Evolutionary conservation across 2,329 filamentous ascomycete species (phyloP), one percentile per base, ranked within the genome.

Genomic region (Trichoderma gracile): DNA sequence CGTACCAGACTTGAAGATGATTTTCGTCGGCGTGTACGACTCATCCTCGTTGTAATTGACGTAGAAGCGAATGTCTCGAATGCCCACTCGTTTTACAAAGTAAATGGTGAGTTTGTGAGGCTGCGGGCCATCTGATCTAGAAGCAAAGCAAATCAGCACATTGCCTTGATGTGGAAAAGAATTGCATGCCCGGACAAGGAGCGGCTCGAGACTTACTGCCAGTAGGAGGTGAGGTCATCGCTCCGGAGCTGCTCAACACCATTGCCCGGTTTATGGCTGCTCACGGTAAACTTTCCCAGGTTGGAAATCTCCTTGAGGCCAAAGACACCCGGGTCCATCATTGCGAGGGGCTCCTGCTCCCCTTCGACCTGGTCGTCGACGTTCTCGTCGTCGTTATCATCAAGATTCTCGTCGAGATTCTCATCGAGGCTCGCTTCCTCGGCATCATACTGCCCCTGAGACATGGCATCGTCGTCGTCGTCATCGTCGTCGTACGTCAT

Each of bases 1-100:
- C 68, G 92, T 97, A 14, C 95, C 95, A 0, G 93, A 94, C 43
- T 90, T 86, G 73, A 98, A 93, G 53, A 90, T 81, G 72, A 99
- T 96, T 71, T 93, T 91, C 1, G 93, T 98, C 0, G 95, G 95
- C 3, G 95, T 99, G 76, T 99, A 99, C 49, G 91, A 95, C 78
- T 99, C 95, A 76, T 99, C 95, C 61, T 92, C 86, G 67, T 89
- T 88, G 76, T 96, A 97, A 78, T 99, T 93, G 50, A 99, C 88
- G 70, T 90, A 93, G 71, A 95, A 86, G n/a, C 91, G 84, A 58
- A 95, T 87, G 30, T 88, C 86, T 5, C 89, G 87, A 67, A 95
- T 92, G 65, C 88, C 88, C 49, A 93, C 91, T 8, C 91, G 85
- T 71, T 93, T 92, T 77, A 92, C 88, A 76, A 95, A 95, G 77